A percentile compares a stretch with the other conserved stretches of the same genome.
Conservation (phyloP, 257 asterid species). For the Mitragyna speciosa region DNA sequence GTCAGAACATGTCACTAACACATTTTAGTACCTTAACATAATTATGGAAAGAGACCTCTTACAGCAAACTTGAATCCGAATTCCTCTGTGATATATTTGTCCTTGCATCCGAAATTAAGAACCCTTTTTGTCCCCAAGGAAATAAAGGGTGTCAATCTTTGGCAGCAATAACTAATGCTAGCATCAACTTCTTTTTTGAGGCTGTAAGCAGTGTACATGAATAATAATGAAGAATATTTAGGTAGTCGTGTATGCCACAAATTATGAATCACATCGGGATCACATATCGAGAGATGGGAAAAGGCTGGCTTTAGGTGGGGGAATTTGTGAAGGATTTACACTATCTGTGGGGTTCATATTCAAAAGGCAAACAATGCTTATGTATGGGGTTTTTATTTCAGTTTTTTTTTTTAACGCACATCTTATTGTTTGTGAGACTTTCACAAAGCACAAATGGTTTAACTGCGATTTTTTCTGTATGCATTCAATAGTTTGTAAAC, state of each 20-base stretch:
- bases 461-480: neutral
- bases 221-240: constrained; percentile 18
- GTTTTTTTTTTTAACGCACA: neutral
- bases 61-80: too few relatives aligned
- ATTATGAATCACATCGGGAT: constrained; percentile 7
- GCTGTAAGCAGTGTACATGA: neutral
- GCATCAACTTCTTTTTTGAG: neutral
- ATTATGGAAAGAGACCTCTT: too few relatives aligned
- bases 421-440: neutral
- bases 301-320: neutral
- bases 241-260: constrained; percentile 11
- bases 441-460: neutral
- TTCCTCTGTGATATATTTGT: neutral
- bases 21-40: too few relatives aligned
- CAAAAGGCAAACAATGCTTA: neutral
- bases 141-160: neutral
- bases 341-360: constrained; percentile 5
- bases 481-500: neutral
- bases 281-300: neutral
- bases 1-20: too few relatives aligned
- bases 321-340: neutral
- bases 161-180: neutral
- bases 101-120: neutral
- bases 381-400: neutral
- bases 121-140: neutral